Percentiles rank a stretch among this genome's conserved stretches.
Conservation (phyloP, 805 yeast genomes). For the Wilhelminamyces savonicus region DNA sequence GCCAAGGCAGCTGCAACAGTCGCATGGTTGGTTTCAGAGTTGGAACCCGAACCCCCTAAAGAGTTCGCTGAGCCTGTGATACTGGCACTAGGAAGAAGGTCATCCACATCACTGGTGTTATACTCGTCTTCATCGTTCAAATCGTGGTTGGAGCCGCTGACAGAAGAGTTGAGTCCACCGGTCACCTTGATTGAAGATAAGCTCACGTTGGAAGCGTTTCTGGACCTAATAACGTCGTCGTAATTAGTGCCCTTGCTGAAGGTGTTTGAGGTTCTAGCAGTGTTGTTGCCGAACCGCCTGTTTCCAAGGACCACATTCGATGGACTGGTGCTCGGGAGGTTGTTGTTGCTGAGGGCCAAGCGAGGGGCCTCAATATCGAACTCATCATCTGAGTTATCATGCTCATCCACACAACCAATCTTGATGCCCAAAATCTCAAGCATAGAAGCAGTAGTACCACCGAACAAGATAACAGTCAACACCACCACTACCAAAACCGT, state of each 20-base stretch:
- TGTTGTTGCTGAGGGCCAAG: slow-evolving; percentile 15
- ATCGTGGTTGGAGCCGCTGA: neutral
- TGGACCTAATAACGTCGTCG: slow-evolving; percentile 17
- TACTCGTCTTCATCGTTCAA: slow-evolving; percentile 18
- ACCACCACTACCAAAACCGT: slow-evolving; percentile 97
- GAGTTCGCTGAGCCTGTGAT: slow-evolving; percentile 1
- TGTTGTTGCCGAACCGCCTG: slow-evolving; percentile 9
- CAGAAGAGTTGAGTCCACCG: slow-evolving; percentile 2
- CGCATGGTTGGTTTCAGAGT: too few species aligned
- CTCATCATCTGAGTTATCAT: slow-evolving; percentile 80
- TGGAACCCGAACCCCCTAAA: neutral
- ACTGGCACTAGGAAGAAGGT: slow-evolving; percentile 15
- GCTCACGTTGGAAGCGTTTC: slow-evolving; percentile 24
- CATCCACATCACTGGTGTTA: slow-evolving; percentile 32
- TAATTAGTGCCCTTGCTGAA: slow-evolving; percentile 8
- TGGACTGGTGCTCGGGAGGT: slow-evolving; percentile 2
- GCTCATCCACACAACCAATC: slow-evolving; percentile 81
- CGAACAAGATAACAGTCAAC: slow-evolving; percentile 89
- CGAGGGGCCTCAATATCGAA: slow-evolving; percentile 82
- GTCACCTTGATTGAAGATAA: slow-evolving; percentile 11
- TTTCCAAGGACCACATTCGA: slow-evolving; percentile 13
- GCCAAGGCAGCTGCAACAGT: slow-evolving; percentile 1
- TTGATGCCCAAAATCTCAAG: slow-evolving; percentile 88
- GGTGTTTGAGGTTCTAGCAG: slow-evolving; percentile 3
- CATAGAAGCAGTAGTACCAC: slow-evolving; percentile 99